Conservation (phyloP, 2,329 filamentous ascomycete genomes). For the Talaromyces sp. region DNA sequence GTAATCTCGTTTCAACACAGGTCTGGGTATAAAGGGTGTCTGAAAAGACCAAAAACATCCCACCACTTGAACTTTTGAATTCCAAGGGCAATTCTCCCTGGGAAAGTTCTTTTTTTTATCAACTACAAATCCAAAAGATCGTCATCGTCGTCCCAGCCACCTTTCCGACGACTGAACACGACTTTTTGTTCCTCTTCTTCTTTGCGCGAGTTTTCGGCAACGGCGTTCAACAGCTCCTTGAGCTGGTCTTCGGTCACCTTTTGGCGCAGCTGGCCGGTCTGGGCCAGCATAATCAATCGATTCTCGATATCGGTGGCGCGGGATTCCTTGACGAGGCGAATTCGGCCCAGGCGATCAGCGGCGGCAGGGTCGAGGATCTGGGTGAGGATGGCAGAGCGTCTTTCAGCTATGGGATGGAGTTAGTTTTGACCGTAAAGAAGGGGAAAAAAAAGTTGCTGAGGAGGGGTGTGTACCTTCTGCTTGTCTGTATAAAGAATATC, state of each 20-base stretch:
- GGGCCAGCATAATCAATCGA: constrained; percentile 83
- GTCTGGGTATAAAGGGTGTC: not conserved
- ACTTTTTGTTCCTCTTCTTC: constrained; percentile 68
- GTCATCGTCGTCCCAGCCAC: constrained; percentile 77
- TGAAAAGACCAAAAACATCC: not conserved
- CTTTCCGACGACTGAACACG: constrained; percentile 77
- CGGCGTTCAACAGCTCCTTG: constrained; percentile 80
- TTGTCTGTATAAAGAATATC: not conserved
- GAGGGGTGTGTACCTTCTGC: constrained; percentile 5
- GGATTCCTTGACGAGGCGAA: constrained; percentile 90
- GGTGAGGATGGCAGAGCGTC: constrained; percentile 57
- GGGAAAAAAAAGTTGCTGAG: not conserved
- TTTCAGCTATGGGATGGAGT: constrained; percentile 20
- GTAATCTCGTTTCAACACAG: not conserved
- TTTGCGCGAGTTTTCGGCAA: constrained; percentile 65
- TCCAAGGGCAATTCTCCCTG: not conserved
- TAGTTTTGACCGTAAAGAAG: not conserved
- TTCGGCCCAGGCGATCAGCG: constrained; percentile 85
- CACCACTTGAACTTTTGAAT: not conserved
- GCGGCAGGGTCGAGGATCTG: constrained; percentile 95
- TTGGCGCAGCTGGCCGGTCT: constrained; percentile 74
- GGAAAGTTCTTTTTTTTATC: not conserved
- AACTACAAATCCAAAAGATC: constrained; percentile 39
- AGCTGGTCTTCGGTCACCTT: constrained; percentile 92
- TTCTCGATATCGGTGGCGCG: constrained; percentile 89